Evolutionary conservation across 164 flowering plant genomes (phyloP).

Genomic region (Tetracentron sinense): DNA sequence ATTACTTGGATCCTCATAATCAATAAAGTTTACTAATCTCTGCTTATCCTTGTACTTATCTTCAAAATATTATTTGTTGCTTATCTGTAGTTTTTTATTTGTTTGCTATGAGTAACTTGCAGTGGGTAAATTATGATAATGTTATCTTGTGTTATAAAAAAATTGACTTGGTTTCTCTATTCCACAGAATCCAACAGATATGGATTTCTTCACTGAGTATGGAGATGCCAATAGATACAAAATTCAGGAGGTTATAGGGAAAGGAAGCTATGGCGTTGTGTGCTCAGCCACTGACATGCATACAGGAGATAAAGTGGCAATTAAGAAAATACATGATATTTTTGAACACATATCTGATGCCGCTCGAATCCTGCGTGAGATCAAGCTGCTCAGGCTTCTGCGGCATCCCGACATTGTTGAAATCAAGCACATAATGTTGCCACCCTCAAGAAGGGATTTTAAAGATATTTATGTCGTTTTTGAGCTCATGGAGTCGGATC

Average conservation of each 20-base stretch:
- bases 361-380: conserved; percentile 86
- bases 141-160: not conserved
- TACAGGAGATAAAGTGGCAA: conserved; percentile 75
- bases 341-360: conserved; percentile 91
- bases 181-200: conserved; percentile 50
- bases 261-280: conserved; percentile 80
- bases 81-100: no score
- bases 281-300: conserved; percentile 71
- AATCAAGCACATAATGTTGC: conserved; percentile 87
- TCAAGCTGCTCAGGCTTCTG: conserved; percentile 82
- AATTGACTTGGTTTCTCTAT: conserved; percentile 3
- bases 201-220: conserved; percentile 80
- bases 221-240: conserved; percentile 71
- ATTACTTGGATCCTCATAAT: no score
- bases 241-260: conserved; percentile 72
- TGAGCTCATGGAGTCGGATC: conserved; percentile 97
- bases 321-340: conserved; percentile 75
- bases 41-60: no score
- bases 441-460: conserved; percentile 81
- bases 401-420: conserved; percentile 94
- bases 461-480: conserved; percentile 90
- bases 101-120: not conserved
- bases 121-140: not conserved
- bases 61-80: no score
- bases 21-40: no score